Percentiles rank a stretch among this genome's conserved stretches.
Evolutionary conservation across 108 stramenopile genomes (phyloP).

Genomic region (Pseudonitzschia delicatissima): DNA sequence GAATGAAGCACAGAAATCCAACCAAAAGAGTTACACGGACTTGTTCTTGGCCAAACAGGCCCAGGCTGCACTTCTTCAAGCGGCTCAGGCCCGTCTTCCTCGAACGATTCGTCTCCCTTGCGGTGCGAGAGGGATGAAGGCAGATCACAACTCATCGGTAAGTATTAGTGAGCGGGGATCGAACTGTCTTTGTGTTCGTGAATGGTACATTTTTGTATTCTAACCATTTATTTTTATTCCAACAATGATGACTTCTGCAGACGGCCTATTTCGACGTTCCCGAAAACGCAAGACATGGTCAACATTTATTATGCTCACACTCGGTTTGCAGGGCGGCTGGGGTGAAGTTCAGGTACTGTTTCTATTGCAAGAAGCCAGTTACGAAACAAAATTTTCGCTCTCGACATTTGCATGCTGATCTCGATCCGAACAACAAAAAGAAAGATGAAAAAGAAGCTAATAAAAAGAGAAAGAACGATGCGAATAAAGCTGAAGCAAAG

Average conservation of each 20-base stretch:
- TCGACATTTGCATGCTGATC: slow-evolving; percentile 9
- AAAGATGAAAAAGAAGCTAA: not conserved
- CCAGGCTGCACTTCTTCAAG: slow-evolving; percentile 4
- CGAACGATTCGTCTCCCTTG: slow-evolving; percentile 47
- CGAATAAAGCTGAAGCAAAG: not conserved
- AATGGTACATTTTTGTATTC: not conserved
- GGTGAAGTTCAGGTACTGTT: slow-evolving; percentile 78
- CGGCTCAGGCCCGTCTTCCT: not conserved
- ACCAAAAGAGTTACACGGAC: not conserved
- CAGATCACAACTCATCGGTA: slow-evolving; percentile 73
- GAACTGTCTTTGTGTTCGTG: not conserved
- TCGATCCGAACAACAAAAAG: slow-evolving; percentile 3
- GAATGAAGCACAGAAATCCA: not conserved
- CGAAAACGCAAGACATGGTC: slow-evolving; percentile 58
- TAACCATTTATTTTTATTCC: not conserved
- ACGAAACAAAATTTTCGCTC: slow-evolving; percentile 80
- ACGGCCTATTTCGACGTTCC: slow-evolving; percentile 71
- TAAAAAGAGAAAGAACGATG: slow-evolving; percentile 1
- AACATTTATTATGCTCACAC: slow-evolving; percentile 68
- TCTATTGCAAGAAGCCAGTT: slow-evolving; percentile 71
- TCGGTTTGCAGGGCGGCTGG: slow-evolving; percentile 61
- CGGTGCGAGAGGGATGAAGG: slow-evolving; percentile 72
- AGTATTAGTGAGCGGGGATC: slow-evolving; percentile 2
- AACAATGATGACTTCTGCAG: slow-evolving; percentile 17
- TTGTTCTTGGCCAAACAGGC: slow-evolving; percentile 11